phyloP scores from a whole-genome alignment of 1,139 yeast genomes.

The Candida sp. region DNA sequence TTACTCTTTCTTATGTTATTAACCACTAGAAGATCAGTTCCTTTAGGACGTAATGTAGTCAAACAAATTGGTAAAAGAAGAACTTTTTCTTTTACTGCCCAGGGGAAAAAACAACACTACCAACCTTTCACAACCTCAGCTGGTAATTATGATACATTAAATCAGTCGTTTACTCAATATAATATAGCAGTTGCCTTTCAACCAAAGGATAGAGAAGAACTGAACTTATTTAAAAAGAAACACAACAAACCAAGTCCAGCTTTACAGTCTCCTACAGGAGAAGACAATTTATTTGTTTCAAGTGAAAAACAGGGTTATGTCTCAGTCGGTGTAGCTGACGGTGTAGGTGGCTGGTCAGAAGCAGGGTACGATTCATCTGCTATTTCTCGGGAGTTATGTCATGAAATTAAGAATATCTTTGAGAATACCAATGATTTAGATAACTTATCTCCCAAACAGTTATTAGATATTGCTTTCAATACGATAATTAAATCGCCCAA shows the following conservation, averaged over 20 bases:
- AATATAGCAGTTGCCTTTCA: conserved; percentile 67
- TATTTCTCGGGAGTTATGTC: conserved; percentile 67
- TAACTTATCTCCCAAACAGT: conserved; percentile 37
- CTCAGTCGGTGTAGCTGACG: conserved; percentile 92
- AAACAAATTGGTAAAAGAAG: conserved; percentile 6
- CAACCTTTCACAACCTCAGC: conserved; percentile 8
- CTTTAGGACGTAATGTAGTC: conserved; percentile 6
- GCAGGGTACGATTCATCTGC: conserved; percentile 89
- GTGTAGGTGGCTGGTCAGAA: conserved; percentile 97
- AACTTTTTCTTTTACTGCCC: conserved; percentile 15
- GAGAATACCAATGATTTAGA: conserved; percentile 12
- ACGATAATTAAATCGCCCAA: conserved; percentile 50
- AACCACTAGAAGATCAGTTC: conserved; percentile 22
- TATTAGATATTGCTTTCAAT: conserved; percentile 55
- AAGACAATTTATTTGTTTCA: conserved; percentile 75
- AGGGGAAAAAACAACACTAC: conserved; percentile 8
- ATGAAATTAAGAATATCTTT: conserved; percentile 28
- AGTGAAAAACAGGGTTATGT: conserved; percentile 43
- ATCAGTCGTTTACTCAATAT: conserved; percentile 34
- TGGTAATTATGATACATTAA: conserved; percentile 12
- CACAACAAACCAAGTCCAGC: conserved; percentile 32
- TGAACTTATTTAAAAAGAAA: conserved; percentile 39
- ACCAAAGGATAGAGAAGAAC: conserved; percentile 61
- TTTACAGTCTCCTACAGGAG: conserved; percentile 68
- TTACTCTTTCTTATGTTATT: conserved; percentile 28